Base-by-base conservation (phyloP, 768 basidiomycete genomes). In the Daedaleopsis sinensis region DNA sequence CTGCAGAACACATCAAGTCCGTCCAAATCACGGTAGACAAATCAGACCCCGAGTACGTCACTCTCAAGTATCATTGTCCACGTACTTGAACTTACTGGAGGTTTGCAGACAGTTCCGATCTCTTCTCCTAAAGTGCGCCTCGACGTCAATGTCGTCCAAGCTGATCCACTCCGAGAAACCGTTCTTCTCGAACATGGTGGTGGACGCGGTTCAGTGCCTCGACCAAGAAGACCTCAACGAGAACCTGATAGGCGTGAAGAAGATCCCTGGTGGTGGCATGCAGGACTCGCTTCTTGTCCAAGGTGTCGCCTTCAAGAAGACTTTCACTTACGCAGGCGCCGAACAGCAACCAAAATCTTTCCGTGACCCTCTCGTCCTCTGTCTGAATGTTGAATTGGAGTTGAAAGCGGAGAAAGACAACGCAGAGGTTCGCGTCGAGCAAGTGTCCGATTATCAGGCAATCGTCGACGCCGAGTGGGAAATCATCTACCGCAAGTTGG, bases 401-500 rank as follows among this genome's bases (percentile, higher is more conserved):
- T 82, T 99, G 67, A 99, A 99, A 77, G 97, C 97, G 0, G 97
- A 99, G 78, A 96, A 98, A 75, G 97, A 99, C 75, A 99, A 99
- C 66, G 97, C 97, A 3, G 97, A 99, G 76, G 94, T 99, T 44
- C 88, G 97, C 38, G 94, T 99, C 18, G 94, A 98, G 70, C 90
- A 91, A 16, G 96, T 99, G 24, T 90, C 94, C 18, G 97, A 99
- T 72, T 99, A 99, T 72, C 97, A 99, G 76, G 95, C 96, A 6
- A 98, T 99, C 70, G 97, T 99, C 55, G 95, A 99, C 73, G 97
- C 97, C 12, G 97, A 99, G 73, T 99, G 97, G 97, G 93, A 96
- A 69, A 98, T 99, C 75, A 99, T 99, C 70, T 98, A 96, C 79
- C 86, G 91, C 67, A 99, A 99, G 76, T 82, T 99, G 16, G 90